Conservation (phyloP, 2,329 filamentous ascomycete genomes). For the Tolypocladium capitatum region DNA sequence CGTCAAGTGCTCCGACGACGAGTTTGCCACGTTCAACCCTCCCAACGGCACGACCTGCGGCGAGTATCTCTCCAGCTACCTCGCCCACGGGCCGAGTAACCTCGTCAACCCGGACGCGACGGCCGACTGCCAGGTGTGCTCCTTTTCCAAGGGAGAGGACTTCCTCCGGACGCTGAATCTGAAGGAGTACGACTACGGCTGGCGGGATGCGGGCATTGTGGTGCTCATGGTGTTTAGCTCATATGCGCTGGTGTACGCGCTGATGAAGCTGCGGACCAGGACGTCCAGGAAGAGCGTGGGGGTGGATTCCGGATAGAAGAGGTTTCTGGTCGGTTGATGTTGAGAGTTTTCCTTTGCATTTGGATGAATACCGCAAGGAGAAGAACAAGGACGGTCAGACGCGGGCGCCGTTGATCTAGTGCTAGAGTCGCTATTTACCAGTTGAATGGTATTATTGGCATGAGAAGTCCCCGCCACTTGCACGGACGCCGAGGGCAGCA, state of each 20-base stretch:
- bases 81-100: constrained; percentile 29
- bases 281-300: too few relatives aligned
- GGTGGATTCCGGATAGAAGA: too few relatives aligned
- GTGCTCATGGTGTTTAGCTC: too few relatives aligned
- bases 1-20: constrained; percentile 31
- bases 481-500: too few relatives aligned
- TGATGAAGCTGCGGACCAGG: too few relatives aligned
- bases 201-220: constrained; percentile 48
- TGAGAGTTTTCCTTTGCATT: too few relatives aligned
- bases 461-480: too few relatives aligned
- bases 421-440: neutral
- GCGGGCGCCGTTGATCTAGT: neutral
- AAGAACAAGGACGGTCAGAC: neutral
- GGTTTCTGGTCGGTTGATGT: too few relatives aligned
- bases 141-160: constrained; percentile 43
- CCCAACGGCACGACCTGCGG: constrained; percentile 39
- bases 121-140: constrained; percentile 44
- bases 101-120: constrained; percentile 48
- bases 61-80: constrained; percentile 41
- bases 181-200: constrained; percentile 47
- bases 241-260: too few relatives aligned
- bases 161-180: constrained; percentile 49
- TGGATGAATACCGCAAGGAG: neutral
- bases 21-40: constrained; percentile 39
- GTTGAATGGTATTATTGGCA: too few relatives aligned